A percentile compares a stretch with the other conserved stretches of the same genome.
Evolutionary conservation across 1,139 yeast genomes (phyloP).

Genomic region (Pichia terricola): DNA sequence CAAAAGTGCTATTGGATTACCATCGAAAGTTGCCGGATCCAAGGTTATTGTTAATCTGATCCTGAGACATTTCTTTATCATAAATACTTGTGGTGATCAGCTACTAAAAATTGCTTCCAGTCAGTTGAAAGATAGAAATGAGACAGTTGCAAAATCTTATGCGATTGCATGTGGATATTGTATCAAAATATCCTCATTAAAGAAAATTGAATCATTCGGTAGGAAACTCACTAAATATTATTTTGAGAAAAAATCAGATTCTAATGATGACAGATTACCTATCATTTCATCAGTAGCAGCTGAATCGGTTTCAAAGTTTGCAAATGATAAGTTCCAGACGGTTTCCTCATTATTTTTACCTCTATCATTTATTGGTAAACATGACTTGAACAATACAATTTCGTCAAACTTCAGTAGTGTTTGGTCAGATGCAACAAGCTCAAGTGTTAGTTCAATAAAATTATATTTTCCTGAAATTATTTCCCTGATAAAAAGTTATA

Average conservation of each 20-base stretch:
- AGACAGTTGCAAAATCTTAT: conserved; percentile 63
- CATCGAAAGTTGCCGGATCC: conserved; percentile 87
- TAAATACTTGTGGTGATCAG: conserved; percentile 53
- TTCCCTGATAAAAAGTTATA: conserved; percentile 37
- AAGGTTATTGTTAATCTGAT: conserved; percentile 60
- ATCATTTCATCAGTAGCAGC: conserved; percentile 57
- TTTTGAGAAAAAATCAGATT: conserved; percentile 39
- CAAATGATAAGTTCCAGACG: conserved; percentile 58
- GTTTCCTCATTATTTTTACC: conserved; percentile 67
- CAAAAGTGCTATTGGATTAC: conserved; percentile 73
- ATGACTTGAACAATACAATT: conserved; percentile 46
- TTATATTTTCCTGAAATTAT: conserved; percentile 69
- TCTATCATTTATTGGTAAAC: conserved; percentile 66
- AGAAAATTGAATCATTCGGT: conserved; percentile 46
- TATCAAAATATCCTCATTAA: conserved; percentile 53
- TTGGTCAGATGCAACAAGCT: conserved; percentile 78
- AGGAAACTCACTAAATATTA: conserved; percentile 43
- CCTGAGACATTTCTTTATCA: conserved; percentile 42
- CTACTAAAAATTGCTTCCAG: conserved; percentile 47
- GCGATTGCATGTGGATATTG: conserved; percentile 78
- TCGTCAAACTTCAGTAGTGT: conserved; percentile 45
- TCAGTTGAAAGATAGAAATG: conserved; percentile 64
- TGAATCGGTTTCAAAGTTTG: conserved; percentile 59
- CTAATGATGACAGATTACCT: conserved; percentile 16
- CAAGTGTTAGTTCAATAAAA: conserved; percentile 59